Conservation (phyloP, 2,329 filamentous ascomycete species). For the Fusarium nanum region DNA sequence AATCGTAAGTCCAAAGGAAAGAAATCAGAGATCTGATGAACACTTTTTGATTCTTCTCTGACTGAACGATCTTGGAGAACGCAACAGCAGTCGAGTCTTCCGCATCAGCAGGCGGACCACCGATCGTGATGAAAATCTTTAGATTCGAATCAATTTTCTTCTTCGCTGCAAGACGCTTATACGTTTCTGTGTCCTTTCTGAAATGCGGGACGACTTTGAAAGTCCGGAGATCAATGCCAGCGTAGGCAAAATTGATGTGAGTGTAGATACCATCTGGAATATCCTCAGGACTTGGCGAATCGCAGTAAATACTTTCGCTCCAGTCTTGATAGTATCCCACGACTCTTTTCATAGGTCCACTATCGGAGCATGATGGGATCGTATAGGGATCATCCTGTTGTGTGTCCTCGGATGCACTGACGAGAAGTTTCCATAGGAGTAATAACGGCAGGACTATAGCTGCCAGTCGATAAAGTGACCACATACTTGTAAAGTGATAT, state of each 20-base stretch:
- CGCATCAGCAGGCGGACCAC: slow-evolving; percentile 57
- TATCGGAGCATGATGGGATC: not conserved
- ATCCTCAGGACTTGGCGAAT: slow-evolving; percentile 47
- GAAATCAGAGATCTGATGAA: slow-evolving; percentile 26
- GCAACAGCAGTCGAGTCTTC: slow-evolving; percentile 41
- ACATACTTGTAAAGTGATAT: no score
- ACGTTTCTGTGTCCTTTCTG: not conserved
- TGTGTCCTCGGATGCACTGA: not conserved
- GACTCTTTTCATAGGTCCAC: not conserved
- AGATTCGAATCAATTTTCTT: not conserved
- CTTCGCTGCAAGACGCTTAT: not conserved
- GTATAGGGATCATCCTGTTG: not conserved
- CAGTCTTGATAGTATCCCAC: not conserved
- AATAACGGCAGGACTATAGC: rapidly evolving
- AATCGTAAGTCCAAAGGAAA: slow-evolving; percentile 33
- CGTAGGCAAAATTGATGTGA: slow-evolving; percentile 27
- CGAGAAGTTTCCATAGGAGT: not conserved
- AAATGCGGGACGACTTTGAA: slow-evolving; percentile 7
- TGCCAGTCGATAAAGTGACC: not conserved
- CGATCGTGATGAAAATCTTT: slow-evolving; percentile 42
- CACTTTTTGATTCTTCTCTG: not conserved
- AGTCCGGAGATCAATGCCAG: slow-evolving; percentile 43
- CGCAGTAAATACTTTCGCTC: slow-evolving; percentile 16
- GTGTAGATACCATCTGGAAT: not conserved
- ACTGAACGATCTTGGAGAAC: slow-evolving; percentile 37